Evolutionary conservation across 805 yeast genomes (phyloP), one percentile per base, ranked within the genome.

Genomic region (Starmerella roubikii): DNA sequence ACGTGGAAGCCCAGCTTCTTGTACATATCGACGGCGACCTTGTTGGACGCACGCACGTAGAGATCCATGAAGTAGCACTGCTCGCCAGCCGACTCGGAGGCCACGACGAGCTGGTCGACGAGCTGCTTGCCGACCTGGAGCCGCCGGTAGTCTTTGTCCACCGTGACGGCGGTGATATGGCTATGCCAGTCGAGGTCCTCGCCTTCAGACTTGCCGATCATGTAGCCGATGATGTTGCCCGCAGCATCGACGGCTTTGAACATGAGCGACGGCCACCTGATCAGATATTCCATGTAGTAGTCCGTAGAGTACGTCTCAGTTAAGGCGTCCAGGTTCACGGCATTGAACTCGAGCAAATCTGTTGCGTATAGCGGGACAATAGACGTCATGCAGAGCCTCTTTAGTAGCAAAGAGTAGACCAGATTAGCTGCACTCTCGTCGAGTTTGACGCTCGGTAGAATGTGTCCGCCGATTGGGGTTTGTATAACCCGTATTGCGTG

Each of bases 201-300:
- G 0, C 98, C 98, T 57, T 91, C 98, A 1, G 93, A 77, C 57
- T 91, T 91, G n/a, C 93, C 97, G 74, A 91, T 74, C 93, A 91
- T 57, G 44, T 59, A 57, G 6, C 68, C 66, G 0, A 64, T 59
- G 12, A 63, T 53, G 16, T 32, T 19, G 18, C 24, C 39, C 46
- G 71, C 76, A 8, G 55, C 54, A 27, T 47, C 40, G 10, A 86
- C 72, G 22, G 36, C 29, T 55, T 84, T 79, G 70, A 85, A 88
- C 59, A 85, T 79, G 33, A 91, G 62, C 25, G 84, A 69, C 6
- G 98, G 97, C 95, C 96, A 86, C 37, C 72, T 67, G 8, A 75
- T 68, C 39, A 91, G 64, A 53, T 91, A 91, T 49, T 83, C 83
- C 15, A 81, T 68, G 55, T 91, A 91, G 56, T 85, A 91, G 34